These are phyloP conservation scores for Rhododendron mucronatum DNA, from an alignment of 148 eudicot genomes.

Conservation along the genomic window DNA sequence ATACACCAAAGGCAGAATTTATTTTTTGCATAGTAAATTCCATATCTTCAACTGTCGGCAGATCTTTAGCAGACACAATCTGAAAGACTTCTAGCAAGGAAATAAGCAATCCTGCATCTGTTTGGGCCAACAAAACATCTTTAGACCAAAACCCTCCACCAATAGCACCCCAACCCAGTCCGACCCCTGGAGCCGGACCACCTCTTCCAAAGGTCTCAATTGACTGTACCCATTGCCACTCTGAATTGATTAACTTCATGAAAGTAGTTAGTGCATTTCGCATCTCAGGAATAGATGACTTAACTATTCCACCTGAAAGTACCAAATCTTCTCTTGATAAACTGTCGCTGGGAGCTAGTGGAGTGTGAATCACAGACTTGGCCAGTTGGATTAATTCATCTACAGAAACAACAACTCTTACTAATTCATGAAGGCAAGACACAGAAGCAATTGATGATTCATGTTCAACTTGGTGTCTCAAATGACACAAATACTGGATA, in stretches of 20 bases:
- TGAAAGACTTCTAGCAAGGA: conserved; percentile 45
- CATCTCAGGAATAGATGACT: conserved; percentile 39
- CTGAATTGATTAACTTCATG: conserved; percentile 41
- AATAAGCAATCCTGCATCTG: conserved; percentile 54
- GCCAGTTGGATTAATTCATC: conserved; percentile 56
- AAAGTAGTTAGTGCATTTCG: conserved; percentile 35
- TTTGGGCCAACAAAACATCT: conserved; percentile 47
- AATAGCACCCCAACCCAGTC: conserved; percentile 83
- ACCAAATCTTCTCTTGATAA: conserved; percentile 32
- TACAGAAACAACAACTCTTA: conserved; percentile 45
- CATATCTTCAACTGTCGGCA: conserved; percentile 31
- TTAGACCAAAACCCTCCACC: conserved; percentile 89
- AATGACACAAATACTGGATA: conserved; percentile 41
- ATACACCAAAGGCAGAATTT: conserved; percentile 45
- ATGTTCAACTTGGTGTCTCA: conserved; percentile 43
- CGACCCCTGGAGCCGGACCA: conserved; percentile 95
- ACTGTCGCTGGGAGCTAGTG: conserved; percentile 10
- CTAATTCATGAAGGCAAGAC: conserved; percentile 57
- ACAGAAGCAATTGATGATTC: conserved; percentile 63
- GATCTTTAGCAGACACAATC: conserved; percentile 18
- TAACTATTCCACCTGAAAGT: conserved; percentile 53
- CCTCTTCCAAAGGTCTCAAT: conserved; percentile 84
- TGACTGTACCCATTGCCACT: conserved; percentile 39
- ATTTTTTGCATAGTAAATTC: conserved; percentile 32
- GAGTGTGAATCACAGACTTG: conserved; percentile 17